Percentiles rank a stretch among this genome's conserved stretches.
These are phyloP conservation scores for Sistotremastrum suecicum DNA, from an alignment of 768 basidiomycete genomes.

Conservation along the genomic window DNA sequence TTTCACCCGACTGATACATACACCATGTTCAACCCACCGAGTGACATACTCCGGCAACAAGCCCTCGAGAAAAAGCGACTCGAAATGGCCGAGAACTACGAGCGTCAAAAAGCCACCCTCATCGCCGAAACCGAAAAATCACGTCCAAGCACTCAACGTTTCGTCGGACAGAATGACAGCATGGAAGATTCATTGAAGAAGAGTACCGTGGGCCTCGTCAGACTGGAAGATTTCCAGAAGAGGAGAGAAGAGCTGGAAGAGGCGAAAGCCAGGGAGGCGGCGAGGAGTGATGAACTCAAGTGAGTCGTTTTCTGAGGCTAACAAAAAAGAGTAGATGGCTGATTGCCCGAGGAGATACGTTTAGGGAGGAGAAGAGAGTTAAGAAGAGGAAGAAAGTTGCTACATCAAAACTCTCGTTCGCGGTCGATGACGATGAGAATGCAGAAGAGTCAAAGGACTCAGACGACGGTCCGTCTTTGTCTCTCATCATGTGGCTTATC, in stretches of 20 bases:
- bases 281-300: conserved; percentile 73
- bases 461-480: conserved; percentile 21
- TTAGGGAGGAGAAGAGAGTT: conserved; percentile 76
- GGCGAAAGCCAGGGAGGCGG: conserved; percentile 80
- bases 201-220: conserved; percentile 83
- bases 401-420: conserved; percentile 86
- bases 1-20: conserved; percentile 4
- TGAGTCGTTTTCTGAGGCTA: conserved; percentile 33
- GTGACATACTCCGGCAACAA: conserved; percentile 74
- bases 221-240: conserved; percentile 86
- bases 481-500: conserved; percentile 24
- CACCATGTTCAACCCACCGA: conserved; percentile 57
- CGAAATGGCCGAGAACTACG: conserved; percentile 68
- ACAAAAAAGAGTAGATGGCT: conserved; percentile 31
- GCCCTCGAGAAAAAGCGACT: conserved; percentile 73
- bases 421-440: conserved; percentile 65
- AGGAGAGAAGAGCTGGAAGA: conserved; percentile 81
- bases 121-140: conserved; percentile 88
- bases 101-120: conserved; percentile 67
- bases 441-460: conserved; percentile 21
- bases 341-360: conserved; percentile 67
- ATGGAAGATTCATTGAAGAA: conserved; percentile 90
- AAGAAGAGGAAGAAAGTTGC: conserved; percentile 90
- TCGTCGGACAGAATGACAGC: conserved; percentile 88
- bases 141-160: conserved; percentile 74